phyloP scores from a whole-genome alignment of 139 green algal species.

The Micractinium conductrix region DNA sequence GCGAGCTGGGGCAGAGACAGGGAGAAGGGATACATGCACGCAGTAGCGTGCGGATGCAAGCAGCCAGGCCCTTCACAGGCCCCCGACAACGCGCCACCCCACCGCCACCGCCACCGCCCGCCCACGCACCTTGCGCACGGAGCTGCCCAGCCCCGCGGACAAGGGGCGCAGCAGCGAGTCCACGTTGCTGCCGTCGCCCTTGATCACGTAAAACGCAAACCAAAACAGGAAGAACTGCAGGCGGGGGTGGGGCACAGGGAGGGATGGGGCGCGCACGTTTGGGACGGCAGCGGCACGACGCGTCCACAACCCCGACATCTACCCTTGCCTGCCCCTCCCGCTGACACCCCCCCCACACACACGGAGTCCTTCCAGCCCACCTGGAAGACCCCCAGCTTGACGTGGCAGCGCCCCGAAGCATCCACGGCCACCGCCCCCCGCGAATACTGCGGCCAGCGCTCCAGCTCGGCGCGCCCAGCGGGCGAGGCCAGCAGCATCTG shows the following conservation, averaged over 20 bases:
- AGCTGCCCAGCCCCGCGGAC: conserved; percentile 31
- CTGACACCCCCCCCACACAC: no score
- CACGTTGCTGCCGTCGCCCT: conserved; percentile 42
- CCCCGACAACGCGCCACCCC: no score
- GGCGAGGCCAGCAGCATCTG: conserved; percentile 64
- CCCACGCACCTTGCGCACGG: conserved; percentile 35
- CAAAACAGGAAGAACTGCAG: conserved; percentile 85
- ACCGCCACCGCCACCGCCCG: neutral
- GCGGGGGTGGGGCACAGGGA: no score
- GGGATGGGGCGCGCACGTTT: no score
- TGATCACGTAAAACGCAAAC: conserved; percentile 86
- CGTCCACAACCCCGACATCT: no score
- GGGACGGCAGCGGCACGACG: no score
- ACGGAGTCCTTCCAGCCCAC: no score
- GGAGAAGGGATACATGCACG: neutral
- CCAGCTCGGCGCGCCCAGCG: conserved; percentile 54
- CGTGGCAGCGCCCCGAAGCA: conserved; percentile 22
- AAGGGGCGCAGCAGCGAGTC: neutral
- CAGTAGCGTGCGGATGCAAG: neutral
- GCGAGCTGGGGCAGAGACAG: no score
- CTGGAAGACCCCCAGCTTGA: conserved; percentile 56
- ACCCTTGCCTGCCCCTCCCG: no score
- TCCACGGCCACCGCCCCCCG: conserved; percentile 37
- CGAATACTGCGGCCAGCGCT: conserved; percentile 80
- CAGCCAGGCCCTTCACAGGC: neutral